phyloP scores from a whole-genome alignment of 768 basidiomycete species.

The Rhodotorula sphaerocarpa region DNA sequence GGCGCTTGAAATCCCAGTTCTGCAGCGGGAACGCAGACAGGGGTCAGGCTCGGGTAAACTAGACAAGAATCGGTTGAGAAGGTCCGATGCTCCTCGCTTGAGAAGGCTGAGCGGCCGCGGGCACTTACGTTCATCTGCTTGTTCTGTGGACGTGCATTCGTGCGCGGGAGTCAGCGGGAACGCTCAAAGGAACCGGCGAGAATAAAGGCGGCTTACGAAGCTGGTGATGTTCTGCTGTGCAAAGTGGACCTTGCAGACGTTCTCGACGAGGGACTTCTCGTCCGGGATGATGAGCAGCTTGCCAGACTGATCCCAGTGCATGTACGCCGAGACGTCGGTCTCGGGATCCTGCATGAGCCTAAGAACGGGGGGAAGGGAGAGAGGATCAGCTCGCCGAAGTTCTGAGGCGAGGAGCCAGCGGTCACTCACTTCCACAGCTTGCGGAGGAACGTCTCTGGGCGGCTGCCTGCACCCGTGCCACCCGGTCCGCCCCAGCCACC shows the following conservation, averaged over 20 bases:
- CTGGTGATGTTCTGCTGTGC: constrained; percentile 23
- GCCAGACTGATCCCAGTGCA: constrained; percentile 24
- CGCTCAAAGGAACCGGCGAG: too few species aligned
- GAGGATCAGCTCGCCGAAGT: not conserved
- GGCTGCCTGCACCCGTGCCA: not conserved
- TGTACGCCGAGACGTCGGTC: constrained; percentile 2
- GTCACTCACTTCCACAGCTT: constrained; percentile 35
- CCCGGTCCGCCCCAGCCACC: constrained; percentile 23
- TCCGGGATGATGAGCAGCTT: constrained; percentile 24
- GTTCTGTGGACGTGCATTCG: constrained; percentile 1
- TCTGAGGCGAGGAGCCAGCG: not conserved
- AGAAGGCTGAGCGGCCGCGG: not conserved
- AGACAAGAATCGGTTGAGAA: not conserved
- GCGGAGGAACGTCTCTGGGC: constrained; percentile 26
- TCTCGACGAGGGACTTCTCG: constrained; percentile 25
- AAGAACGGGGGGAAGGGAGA: not conserved
- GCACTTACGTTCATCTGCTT: constrained; percentile 31
- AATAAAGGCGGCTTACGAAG: constrained; percentile 7
- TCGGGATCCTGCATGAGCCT: constrained; percentile 17
- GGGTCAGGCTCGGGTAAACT: not conserved
- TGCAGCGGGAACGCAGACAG: not conserved
- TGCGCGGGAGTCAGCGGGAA: not conserved
- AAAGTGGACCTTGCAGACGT: constrained; percentile 28
- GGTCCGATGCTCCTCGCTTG: too few species aligned
- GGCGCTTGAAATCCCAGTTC: constrained; percentile 34